Percentiles rank a stretch among this genome's conserved stretches.
phyloP scores from a whole-genome alignment of 306 rosid genomes.

The barrel medic (Medicago truncatula) region DNA sequence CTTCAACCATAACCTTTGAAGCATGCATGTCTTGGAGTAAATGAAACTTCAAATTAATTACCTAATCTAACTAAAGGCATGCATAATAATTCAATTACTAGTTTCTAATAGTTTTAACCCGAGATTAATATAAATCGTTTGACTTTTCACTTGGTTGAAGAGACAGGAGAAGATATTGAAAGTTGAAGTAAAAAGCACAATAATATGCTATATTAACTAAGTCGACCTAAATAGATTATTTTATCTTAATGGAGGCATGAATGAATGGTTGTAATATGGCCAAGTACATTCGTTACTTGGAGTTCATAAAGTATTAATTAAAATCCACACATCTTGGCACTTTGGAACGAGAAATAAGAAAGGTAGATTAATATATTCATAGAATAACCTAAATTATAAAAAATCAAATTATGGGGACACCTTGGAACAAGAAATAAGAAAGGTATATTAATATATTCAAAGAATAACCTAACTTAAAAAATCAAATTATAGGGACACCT shows the following conservation, averaged over 20 bases:
- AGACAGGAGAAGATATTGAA: not conserved
- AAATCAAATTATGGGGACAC: constrained; percentile 20
- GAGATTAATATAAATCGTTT: not conserved
- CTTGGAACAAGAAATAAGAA: constrained; percentile 35
- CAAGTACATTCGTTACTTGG: constrained; percentile 39
- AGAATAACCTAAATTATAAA: not conserved
- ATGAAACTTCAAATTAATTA: not conserved
- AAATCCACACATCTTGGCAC: not conserved
- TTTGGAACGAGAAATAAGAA: constrained; percentile 34
- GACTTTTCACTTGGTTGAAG: constrained; percentile 3
- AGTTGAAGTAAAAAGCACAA: constrained; percentile 4
- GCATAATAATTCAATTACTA: too few species aligned
- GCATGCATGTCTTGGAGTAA: too few species aligned
- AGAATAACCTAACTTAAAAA: not conserved
- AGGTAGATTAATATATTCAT: constrained; percentile 34
- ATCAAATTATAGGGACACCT: constrained; percentile 21
- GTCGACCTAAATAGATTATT: not conserved
- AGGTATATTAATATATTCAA: constrained; percentile 37
- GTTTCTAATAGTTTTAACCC: not conserved
- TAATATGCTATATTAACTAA: not conserved
- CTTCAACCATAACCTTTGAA: too few species aligned
- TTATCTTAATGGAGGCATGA: constrained; percentile 6
- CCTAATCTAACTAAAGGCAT: not conserved
- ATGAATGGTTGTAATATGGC: constrained; percentile 31
- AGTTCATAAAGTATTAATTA: constrained; percentile 6